A percentile compares a stretch with the other conserved stretches of the same genome.
These are phyloP conservation scores for Glarea lozoyensis DNA, from an alignment of 495 filamentous ascomycete species.

Conservation along the genomic window DNA sequence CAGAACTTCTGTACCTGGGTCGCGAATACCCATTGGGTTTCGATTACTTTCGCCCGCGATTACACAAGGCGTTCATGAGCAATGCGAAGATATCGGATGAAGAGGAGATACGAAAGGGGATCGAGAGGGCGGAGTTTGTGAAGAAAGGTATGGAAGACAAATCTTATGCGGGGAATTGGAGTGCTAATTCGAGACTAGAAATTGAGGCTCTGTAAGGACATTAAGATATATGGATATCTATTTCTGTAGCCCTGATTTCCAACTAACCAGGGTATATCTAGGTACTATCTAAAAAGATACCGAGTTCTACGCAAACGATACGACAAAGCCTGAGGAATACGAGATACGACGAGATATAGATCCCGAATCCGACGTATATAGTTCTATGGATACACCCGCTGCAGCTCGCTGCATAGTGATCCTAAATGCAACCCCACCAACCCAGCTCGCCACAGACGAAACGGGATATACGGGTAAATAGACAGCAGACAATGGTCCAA, in stretches of 20 bases:
- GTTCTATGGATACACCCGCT: neutral
- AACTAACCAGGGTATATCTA: conserved; percentile 26
- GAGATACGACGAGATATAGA: neutral
- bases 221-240: neutral
- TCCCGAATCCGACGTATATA: neutral
- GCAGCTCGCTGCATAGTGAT: neutral
- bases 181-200: conserved; percentile 33
- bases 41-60: conserved; percentile 66
- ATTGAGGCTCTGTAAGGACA: conserved; percentile 79
- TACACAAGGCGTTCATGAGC: conserved; percentile 77
- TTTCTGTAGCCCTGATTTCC: neutral
- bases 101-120: conserved; percentile 62
- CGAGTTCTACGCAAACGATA: conserved; percentile 80
- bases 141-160: conserved; percentile 63
- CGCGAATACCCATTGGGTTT: conserved; percentile 84
- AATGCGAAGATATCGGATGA: conserved; percentile 64
- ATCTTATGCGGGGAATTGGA: neutral
- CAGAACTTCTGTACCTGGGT: conserved; percentile 79
- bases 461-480: neutral
- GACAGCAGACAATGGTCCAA: neutral
- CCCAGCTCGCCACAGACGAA: neutral
- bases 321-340: conserved; percentile 27
- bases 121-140: conserved; percentile 75
- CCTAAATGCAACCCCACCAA: neutral
- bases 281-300: conserved; percentile 94